These are phyloP conservation scores for Boletales sp. DNA, from an alignment of 768 basidiomycete genomes.

Conservation along the genomic window DNA sequence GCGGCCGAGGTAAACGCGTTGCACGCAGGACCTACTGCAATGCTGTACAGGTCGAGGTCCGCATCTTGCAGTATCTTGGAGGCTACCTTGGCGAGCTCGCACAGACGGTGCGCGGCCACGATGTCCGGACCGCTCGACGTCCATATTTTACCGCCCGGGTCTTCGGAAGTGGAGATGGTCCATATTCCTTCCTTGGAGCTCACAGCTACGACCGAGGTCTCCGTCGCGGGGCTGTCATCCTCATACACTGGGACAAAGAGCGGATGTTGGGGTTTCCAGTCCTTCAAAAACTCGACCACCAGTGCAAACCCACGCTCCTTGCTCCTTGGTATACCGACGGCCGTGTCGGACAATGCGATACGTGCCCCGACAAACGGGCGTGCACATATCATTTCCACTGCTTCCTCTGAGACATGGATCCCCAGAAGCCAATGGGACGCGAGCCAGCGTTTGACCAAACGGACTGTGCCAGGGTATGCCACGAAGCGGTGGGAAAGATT, in stretches of 20 bases:
- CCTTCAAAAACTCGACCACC: conserved; percentile 67
- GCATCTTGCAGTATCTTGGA: conserved; percentile 54
- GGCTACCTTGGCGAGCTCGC: conserved; percentile 72
- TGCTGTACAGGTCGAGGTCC: conserved; percentile 48
- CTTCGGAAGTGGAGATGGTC: conserved; percentile 76
- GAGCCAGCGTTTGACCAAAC: conserved; percentile 92
- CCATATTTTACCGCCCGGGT: conserved; percentile 75
- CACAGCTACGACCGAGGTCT: conserved; percentile 24
- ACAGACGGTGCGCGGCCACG: conserved; percentile 71
- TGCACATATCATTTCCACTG: conserved; percentile 83
- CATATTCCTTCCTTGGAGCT: conserved; percentile 53
- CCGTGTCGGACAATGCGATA: conserved; percentile 31
- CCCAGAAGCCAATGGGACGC: conserved; percentile 84
- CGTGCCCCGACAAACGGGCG: conserved; percentile 61
- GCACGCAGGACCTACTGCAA: conserved; percentile 47
- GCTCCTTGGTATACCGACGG: conserved; percentile 57
- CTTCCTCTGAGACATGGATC: conserved; percentile 70
- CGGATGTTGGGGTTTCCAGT: conserved; percentile 82
- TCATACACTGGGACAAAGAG: conserved; percentile 72
- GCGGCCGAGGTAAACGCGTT: neutral
- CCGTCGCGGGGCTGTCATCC: conserved; percentile 7
- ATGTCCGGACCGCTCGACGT: conserved; percentile 61
- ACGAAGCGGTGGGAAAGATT: conserved; percentile 74
- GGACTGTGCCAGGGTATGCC: conserved; percentile 80
- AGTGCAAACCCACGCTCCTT: conserved; percentile 79